These are phyloP conservation scores for Alternaria ethzedia DNA, from an alignment of 2,329 filamentous ascomycete species.

Conservation along the genomic window DNA sequence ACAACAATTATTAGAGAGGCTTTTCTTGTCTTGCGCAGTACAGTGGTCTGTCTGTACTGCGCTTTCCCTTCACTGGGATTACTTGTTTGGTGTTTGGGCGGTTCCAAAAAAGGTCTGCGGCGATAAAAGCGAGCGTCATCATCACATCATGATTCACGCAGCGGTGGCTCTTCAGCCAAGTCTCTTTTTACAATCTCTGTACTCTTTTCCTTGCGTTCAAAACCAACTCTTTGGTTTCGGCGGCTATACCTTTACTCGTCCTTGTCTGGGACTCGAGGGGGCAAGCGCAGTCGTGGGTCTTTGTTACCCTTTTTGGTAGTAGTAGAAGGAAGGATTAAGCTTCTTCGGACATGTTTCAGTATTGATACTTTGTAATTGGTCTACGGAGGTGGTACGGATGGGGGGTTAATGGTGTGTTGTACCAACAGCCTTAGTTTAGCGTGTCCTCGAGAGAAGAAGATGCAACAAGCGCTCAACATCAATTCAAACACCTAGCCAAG, in stretches of 20 bases:
- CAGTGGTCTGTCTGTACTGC: slow-evolving; percentile 16
- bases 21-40: slow-evolving; percentile 19
- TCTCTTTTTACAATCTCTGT: slow-evolving; percentile 20
- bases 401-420: slow-evolving; percentile 14
- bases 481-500: slow-evolving; percentile 6
- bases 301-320: slow-evolving; percentile 16
- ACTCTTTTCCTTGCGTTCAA: slow-evolving; percentile 23
- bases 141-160: slow-evolving; percentile 33
- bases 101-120: slow-evolving; percentile 13
- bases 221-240: slow-evolving; percentile 37
- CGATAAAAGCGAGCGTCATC: slow-evolving; percentile 27
- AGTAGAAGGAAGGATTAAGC: slow-evolving; percentile 6
- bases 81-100: slow-evolving; percentile 20
- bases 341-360: slow-evolving; percentile 27
- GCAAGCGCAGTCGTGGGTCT: slow-evolving; percentile 41
- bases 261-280: slow-evolving; percentile 29
- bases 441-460: slow-evolving; percentile 1
- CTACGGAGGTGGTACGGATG: slow-evolving; percentile 9
- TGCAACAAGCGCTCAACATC: neutral
- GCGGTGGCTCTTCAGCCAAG: slow-evolving; percentile 43
- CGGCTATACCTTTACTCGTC: slow-evolving; percentile 39
- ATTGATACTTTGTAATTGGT: slow-evolving; percentile 27
- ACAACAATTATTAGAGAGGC: slow-evolving; percentile 30
- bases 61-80: slow-evolving; percentile 29
- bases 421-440: slow-evolving; percentile 8